Percentiles rank a stretch among this genome's conserved stretches.
Conservation (phyloP, 1,139 yeast species). For the Pichia cactophila region DNA sequence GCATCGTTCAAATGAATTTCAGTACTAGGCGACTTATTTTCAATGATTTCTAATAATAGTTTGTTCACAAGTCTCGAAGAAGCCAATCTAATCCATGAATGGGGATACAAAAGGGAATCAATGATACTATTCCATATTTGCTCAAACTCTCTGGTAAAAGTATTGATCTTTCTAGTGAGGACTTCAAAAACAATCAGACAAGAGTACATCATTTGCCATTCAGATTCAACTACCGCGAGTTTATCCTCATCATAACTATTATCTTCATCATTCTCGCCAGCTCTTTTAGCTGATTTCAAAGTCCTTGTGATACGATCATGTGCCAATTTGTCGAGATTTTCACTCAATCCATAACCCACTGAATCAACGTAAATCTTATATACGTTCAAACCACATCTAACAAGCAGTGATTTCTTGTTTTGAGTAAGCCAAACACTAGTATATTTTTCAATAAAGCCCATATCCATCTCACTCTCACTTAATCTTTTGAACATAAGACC, state of each 20-base stretch:
- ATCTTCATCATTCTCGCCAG: conserved; percentile 30
- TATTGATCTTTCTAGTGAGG: conserved; percentile 30
- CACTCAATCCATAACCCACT: conserved; percentile 38
- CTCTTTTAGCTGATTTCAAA: conserved; percentile 30
- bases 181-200: conserved; percentile 50
- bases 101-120: conserved; percentile 68
- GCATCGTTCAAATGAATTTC: conserved; percentile 24
- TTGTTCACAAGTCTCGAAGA: conserved; percentile 56
- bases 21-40: conserved; percentile 20
- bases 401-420: conserved; percentile 44
- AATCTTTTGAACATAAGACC: conserved; percentile 48
- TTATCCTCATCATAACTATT: conserved; percentile 2
- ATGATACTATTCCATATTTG: conserved; percentile 49
- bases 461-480: conserved; percentile 27
- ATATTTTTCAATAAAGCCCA: conserved; percentile 48
- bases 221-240: conserved; percentile 20
- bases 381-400: conserved; percentile 71
- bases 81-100: conserved; percentile 80
- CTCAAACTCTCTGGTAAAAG: conserved; percentile 24
- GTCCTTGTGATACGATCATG: conserved; percentile 15
- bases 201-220: conserved; percentile 76
- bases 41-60: conserved; percentile 35
- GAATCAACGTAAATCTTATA: conserved; percentile 56
- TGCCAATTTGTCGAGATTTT: conserved; percentile 31
- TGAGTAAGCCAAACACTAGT: conserved; percentile 64